Conservation (phyloP, 2,329 filamentous ascomycete genomes). For the Neocatenulostroma microsporum region DNA sequence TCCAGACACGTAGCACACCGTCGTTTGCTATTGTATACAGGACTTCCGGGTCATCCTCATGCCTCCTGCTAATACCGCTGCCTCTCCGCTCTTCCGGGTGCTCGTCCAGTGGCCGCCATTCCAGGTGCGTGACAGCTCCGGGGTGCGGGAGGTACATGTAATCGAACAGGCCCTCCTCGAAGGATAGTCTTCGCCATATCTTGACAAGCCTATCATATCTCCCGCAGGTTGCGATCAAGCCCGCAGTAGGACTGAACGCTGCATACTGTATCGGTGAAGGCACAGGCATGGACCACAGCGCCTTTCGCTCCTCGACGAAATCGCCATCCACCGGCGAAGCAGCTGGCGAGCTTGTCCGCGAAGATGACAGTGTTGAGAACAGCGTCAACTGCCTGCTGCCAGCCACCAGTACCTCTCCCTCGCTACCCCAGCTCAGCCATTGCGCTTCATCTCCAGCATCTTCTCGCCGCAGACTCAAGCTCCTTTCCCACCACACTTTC, state of each 20-base stretch:
- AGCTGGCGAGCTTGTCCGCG: constrained; percentile 19
- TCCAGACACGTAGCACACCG: constrained; percentile 74
- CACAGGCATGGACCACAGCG: constrained; percentile 66
- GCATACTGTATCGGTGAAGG: constrained; percentile 68
- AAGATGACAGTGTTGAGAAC: constrained; percentile 48
- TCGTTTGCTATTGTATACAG: constrained; percentile 86
- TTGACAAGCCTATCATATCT: constrained; percentile 77
- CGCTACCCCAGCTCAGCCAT: constrained; percentile 76
- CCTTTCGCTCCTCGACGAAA: constrained; percentile 36
- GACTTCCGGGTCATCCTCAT: constrained; percentile 57
- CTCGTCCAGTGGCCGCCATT: constrained; percentile 64
- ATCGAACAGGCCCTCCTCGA: constrained; percentile 82
- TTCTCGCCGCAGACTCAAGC: constrained; percentile 50
- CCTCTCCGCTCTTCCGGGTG: constrained; percentile 57
- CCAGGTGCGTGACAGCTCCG: constrained; percentile 65
- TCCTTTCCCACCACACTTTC: constrained; percentile 63
- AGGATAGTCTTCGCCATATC: constrained; percentile 82
- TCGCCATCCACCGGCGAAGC: constrained; percentile 22
- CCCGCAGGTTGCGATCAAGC: constrained; percentile 75
- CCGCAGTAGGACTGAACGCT: constrained; percentile 75
- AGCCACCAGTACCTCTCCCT: constrained; percentile 76
- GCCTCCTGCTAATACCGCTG: constrained; percentile 20
- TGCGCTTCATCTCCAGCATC: constrained; percentile 42
- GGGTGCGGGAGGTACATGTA: constrained; percentile 86
- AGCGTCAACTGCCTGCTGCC: constrained; percentile 59